These are phyloP conservation scores for Zychaea mexicana DNA, from an alignment of 371 early-diverging fungal species.

Conservation along the genomic window DNA sequence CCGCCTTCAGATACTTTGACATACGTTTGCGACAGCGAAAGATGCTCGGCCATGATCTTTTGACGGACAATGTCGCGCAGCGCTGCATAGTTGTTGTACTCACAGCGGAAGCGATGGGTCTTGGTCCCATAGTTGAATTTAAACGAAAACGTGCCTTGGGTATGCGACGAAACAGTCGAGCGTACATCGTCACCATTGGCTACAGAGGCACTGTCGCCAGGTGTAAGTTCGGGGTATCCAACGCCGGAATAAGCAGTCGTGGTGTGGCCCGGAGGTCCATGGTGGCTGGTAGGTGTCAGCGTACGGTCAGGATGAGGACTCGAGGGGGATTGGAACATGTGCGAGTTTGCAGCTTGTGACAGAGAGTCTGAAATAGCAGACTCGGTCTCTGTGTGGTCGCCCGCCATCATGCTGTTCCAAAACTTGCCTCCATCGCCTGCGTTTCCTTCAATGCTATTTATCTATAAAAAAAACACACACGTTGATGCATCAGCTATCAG, in stretches of 20 bases:
- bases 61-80: constrained; percentile 35
- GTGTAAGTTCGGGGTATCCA: constrained; percentile 43
- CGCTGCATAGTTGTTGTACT: constrained; percentile 21
- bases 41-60: constrained; percentile 43
- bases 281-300: constrained; percentile 21
- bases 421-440: constrained; percentile 32
- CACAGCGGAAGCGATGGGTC: constrained; percentile 40
- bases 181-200: constrained; percentile 28
- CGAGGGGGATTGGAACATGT: constrained; percentile 32
- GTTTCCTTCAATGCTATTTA: constrained; percentile 45
- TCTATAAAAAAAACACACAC: constrained; percentile 11
- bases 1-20: constrained; percentile 16
- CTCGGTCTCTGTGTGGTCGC: constrained; percentile 39
- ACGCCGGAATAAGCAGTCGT: constrained; percentile 20
- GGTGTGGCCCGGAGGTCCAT: constrained; percentile 22
- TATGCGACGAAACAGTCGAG: constrained; percentile 14
- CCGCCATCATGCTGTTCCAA: constrained; percentile 14
- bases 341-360: constrained; percentile 29
- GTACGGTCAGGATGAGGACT: constrained; percentile 34
- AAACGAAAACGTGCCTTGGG: constrained; percentile 34
- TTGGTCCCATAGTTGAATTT: constrained; percentile 41
- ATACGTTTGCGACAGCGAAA: constrained; percentile 26
- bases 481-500: not conserved
- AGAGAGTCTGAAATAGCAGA: constrained; percentile 54
- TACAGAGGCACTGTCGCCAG: constrained; percentile 43